Conservation (phyloP, 352 stramenopile genomes). For the Phytophthora ohioensis region DNA sequence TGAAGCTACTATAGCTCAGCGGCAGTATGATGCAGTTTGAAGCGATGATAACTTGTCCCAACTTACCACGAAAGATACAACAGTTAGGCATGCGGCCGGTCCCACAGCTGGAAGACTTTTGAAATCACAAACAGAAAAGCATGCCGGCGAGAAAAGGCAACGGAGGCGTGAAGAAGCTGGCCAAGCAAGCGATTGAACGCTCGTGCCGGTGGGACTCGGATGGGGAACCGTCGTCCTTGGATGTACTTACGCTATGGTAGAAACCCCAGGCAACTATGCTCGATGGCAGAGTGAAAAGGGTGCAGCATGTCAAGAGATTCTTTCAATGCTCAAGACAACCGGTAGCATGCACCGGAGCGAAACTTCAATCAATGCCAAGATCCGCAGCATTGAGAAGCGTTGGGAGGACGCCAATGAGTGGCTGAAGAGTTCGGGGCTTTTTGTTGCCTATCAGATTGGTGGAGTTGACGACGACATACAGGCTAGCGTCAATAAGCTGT, state of each 20-base stretch:
- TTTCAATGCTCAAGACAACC: not conserved
- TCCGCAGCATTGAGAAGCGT: not conserved
- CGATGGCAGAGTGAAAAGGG: not conserved
- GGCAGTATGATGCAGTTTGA: too few relatives aligned
- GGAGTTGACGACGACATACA: not conserved
- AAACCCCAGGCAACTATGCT: conserved; percentile 2
- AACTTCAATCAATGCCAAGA: not conserved
- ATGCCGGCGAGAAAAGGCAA: conserved; percentile 2
- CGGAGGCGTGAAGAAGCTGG: not conserved
- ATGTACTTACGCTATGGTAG: not conserved
- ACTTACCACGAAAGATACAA: too few relatives aligned
- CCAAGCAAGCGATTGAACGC: not conserved
- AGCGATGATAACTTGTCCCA: too few relatives aligned
- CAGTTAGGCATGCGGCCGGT: not conserved
- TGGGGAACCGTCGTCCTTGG: conserved; percentile 1
- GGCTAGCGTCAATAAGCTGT: not conserved
- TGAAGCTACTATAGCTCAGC: too few relatives aligned
- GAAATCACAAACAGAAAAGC: not conserved
- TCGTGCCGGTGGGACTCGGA: not conserved
- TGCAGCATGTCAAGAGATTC: not conserved
- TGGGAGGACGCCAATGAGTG: conserved; percentile 1
- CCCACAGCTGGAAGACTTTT: not conserved
- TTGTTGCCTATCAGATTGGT: conserved; percentile 2
- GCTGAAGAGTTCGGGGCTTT: not conserved
- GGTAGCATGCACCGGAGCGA: not conserved